Percentiles rank a stretch among this genome's conserved stretches.
Conservation (phyloP, 768 basidiomycete species). For the Agrocybe pediades region DNA sequence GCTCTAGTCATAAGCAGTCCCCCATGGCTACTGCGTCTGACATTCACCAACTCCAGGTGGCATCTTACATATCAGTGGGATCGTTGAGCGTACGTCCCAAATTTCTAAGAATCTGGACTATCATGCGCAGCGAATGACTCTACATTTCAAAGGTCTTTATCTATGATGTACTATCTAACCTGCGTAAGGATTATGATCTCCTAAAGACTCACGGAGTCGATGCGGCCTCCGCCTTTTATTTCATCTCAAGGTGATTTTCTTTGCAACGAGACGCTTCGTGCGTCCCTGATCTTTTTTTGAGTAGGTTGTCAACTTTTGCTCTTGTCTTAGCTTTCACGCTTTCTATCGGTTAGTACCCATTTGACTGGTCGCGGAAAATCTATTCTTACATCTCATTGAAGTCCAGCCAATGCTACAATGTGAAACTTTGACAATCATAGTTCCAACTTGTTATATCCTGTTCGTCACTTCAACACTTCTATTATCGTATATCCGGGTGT, state of each 20-base stretch:
- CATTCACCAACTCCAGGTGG: background rate
- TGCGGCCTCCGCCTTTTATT: background rate
- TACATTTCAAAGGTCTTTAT: conserved; percentile 1
- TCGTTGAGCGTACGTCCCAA: background rate
- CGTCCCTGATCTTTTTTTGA: background rate
- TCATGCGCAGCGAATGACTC: background rate
- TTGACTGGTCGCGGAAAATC: too few species aligned
- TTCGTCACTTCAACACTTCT: conserved; percentile 8
- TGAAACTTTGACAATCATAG: background rate
- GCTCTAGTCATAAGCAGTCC: too few species aligned
- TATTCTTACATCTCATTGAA: too few species aligned
- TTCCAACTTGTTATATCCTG: background rate
- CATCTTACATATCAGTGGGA: conserved; percentile 1
- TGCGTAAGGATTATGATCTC: conserved; percentile 1
- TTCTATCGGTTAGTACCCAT: too few species aligned
- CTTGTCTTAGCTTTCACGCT: background rate
- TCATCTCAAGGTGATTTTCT: conserved; percentile 1
- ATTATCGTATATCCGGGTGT: conserved; percentile 8
- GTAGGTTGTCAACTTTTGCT: background rate
- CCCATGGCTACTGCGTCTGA: too few species aligned
- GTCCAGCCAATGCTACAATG: background rate
- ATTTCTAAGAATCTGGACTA: background rate
- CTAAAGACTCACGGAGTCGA: background rate
- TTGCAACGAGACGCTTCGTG: background rate
- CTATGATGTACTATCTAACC: conserved; percentile 5